Percentiles rank a stretch among this genome's conserved stretches.
phyloP scores from a whole-genome alignment of 2,329 filamentous ascomycete species.

The Helotiales sp. region DNA sequence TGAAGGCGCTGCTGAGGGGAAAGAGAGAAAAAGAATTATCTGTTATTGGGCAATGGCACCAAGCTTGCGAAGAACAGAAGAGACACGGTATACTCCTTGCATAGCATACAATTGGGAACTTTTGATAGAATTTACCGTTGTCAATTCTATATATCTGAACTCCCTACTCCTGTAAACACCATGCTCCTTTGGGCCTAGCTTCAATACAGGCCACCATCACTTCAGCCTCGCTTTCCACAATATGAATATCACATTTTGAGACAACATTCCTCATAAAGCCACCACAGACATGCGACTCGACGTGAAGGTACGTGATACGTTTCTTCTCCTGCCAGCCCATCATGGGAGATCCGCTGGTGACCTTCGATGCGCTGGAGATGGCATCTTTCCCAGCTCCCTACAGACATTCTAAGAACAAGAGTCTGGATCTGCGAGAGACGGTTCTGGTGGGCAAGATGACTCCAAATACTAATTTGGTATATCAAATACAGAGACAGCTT shows the following conservation, averaged over 20 bases:
- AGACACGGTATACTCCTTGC: no score
- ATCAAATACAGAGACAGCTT: conserved; percentile 66
- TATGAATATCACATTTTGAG: no score
- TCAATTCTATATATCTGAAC: no score
- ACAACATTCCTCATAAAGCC: no score
- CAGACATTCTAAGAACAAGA: conserved; percentile 19
- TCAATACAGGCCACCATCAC: no score
- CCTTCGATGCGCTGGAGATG: conserved; percentile 9
- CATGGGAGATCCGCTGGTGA: conserved; percentile 3
- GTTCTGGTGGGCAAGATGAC: conserved; percentile 23
- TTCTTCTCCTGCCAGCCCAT: conserved; percentile 4
- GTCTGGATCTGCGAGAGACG: conserved; percentile 24
- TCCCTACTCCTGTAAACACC: conserved; percentile 24
- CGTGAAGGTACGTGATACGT: conserved; percentile 51
- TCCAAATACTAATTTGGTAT: conserved; percentile 37
- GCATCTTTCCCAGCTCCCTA: conserved; percentile 5
- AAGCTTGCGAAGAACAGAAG: no score
- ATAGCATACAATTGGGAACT: no score
- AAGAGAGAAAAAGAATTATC: no score
- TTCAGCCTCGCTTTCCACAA: no score
- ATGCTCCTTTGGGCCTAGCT: conserved; percentile 14
- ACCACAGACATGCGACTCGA: conserved; percentile 61
- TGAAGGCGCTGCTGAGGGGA: no score
- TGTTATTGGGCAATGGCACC: no score
- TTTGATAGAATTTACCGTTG: no score